A percentile compares a stretch with the other conserved stretches of the same genome.
phyloP scores from a whole-genome alignment of 352 stramenopile species.

The Pythium volutum region DNA sequence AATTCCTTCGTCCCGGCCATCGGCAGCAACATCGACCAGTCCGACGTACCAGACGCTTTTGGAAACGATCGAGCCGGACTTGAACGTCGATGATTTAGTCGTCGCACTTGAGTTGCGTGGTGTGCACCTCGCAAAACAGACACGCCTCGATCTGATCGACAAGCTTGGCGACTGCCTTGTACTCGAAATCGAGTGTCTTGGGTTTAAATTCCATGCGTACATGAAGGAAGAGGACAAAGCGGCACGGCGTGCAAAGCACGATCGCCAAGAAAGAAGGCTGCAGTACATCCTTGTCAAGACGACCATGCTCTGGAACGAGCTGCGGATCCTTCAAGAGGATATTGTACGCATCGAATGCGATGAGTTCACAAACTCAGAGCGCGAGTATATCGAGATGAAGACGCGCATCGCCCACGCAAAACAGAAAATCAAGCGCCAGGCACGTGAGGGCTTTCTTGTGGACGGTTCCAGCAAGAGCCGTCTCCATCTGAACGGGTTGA shows the following conservation, averaged over 20 bases:
- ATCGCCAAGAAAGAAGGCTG: conserved; percentile 41
- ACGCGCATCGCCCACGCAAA: conserved; percentile 43
- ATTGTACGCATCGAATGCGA: conserved; percentile 41
- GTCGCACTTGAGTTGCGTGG: conserved; percentile 61
- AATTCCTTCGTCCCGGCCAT: neutral
- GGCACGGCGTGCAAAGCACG: conserved; percentile 43
- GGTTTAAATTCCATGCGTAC: conserved; percentile 51
- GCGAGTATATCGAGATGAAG: conserved; percentile 66
- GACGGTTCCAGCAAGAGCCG: conserved; percentile 8
- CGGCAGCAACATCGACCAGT: neutral
- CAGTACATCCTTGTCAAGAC: conserved; percentile 32
- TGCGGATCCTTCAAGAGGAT: conserved; percentile 39
- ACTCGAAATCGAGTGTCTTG: conserved; percentile 71
- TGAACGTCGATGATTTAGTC: conserved; percentile 62
- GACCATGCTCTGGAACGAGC: conserved; percentile 47
- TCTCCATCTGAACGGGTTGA: conserved; percentile 53
- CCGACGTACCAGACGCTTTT: conserved; percentile 37
- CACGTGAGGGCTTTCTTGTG: conserved; percentile 36
- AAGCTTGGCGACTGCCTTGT: conserved; percentile 52
- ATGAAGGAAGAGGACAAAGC: conserved; percentile 71
- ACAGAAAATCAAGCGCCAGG: conserved; percentile 58
- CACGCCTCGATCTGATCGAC: conserved; percentile 49
- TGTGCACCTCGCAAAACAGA: conserved; percentile 58
- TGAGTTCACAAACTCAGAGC: conserved; percentile 32
- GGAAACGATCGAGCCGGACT: conserved; percentile 60